phyloP scores from a whole-genome alignment of 2,329 filamentous ascomycete genomes.

The Aspergillus unguis region DNA sequence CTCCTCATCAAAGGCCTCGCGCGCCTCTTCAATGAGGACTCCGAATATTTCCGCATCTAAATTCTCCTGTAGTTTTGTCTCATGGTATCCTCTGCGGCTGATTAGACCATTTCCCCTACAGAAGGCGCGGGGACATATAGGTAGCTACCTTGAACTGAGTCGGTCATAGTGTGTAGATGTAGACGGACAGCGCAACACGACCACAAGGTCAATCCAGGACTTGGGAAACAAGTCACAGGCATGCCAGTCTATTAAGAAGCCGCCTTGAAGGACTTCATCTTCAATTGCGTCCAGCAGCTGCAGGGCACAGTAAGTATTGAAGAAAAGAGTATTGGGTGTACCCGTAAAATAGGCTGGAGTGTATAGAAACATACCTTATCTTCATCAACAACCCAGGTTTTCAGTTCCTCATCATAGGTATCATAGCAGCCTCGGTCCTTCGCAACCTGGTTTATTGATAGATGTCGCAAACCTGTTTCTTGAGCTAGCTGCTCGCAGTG shows the following conservation, averaged over 20 bases:
- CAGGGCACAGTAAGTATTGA: constrained; percentile 12
- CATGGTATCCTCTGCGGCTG: constrained; percentile 66
- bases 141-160: constrained; percentile 63
- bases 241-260: constrained; percentile 95
- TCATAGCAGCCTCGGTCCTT: constrained; percentile 87
- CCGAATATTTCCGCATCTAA: constrained; percentile 98
- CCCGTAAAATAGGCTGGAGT: no score
- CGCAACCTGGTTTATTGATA: constrained; percentile 86
- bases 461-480: constrained; percentile 71
- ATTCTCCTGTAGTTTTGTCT: constrained; percentile 91
- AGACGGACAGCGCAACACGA: constrained; percentile 76
- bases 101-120: constrained; percentile 5
- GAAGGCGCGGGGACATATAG: not conserved
- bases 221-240: constrained; percentile 93
- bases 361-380: constrained; percentile 65
- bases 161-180: constrained; percentile 81
- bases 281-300: constrained; percentile 83
- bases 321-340: not conserved
- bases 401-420: constrained; percentile 78
- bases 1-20: constrained; percentile 78
- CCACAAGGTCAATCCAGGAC: constrained; percentile 91
- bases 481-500: constrained; percentile 79
- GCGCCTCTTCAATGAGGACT: constrained; percentile 83
- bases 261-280: constrained; percentile 71
- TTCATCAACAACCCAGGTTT: constrained; percentile 92